These are phyloP conservation scores for Flaveria floridana DNA, from an alignment of 140 eudicot species.

Conservation along the genomic window DNA sequence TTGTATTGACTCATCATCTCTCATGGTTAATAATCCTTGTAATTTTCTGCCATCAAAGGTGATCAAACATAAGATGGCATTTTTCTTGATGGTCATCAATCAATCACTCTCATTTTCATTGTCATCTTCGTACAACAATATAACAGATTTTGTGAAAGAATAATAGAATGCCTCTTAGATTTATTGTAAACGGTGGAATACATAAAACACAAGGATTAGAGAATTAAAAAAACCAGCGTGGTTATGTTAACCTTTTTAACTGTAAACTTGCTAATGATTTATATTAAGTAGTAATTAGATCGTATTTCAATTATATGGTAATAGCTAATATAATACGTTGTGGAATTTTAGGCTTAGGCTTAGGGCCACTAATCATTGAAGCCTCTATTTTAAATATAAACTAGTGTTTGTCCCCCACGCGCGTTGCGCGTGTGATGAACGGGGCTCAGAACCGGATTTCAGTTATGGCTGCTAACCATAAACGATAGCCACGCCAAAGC, in stretches of 20 bases:
- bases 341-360: too few relatives aligned
- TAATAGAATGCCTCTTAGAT: neutral
- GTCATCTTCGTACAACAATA: slow-evolving; percentile 14
- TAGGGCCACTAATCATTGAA: too few relatives aligned
- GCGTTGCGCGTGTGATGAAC: too few relatives aligned
- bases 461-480: too few relatives aligned
- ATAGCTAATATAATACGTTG: too few relatives aligned
- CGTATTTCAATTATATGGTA: too few relatives aligned
- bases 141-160: neutral
- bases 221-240: neutral
- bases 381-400: too few relatives aligned
- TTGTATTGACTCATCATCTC: neutral
- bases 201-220: neutral
- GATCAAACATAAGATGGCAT: neutral
- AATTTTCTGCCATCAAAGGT: slow-evolving; percentile 5
- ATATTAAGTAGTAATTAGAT: neutral
- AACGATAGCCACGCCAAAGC: too few relatives aligned
- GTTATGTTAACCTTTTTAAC: neutral
- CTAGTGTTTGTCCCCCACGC: too few relatives aligned
- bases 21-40: neutral
- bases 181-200: neutral
- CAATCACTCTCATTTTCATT: slow-evolving; percentile 21
- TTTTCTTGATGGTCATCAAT: slow-evolving; percentile 17
- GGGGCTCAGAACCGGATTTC: too few relatives aligned
- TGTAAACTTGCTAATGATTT: neutral